Base-by-base conservation (phyloP, 768 basidiomycete species). In the Sporobolomyces roseus region DNA sequence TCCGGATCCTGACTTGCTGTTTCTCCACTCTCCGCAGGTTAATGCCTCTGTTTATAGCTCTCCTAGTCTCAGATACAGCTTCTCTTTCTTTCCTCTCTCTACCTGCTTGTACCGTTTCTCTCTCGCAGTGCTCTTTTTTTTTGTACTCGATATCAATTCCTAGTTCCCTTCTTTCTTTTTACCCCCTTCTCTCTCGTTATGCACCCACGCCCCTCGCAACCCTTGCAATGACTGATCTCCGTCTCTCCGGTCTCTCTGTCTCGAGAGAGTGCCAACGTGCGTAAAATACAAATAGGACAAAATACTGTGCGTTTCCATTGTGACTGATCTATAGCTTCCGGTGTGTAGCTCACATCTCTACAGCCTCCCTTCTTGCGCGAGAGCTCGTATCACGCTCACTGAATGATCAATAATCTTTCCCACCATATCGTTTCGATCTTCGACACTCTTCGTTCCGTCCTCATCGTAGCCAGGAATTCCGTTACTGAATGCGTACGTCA, bases 401-500 rank as follows among this genome's bases (percentile, higher is more conserved):
- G 61, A 9, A 4, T 30, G 25, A 35, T 66, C 61, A 27, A 72
- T 65, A 3, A 52, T 55, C 14, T 51, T 46, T 6, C 66, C 67
- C 30, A 66, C 48, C 43, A 29, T 48, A 25, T 51, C 55, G 32
- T 72, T 72, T 12, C 52, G 27, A 25, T 63, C 71, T 53, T 14
- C 29, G 32, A 12, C 25, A 27, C 33, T 21, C 4, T 8, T 9
- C 2, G 43, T 61, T 1, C 52, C 48, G 5, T 32, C 53, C 2
- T n/a, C 51, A 4, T 48, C 51, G 29, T 23, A 1, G 0, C 61
- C 38, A 27, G 68, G 71, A 33, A 68, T 45, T 30, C 50, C 32
- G 5, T 30, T 25, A 12, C 59, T 32, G 38, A 67, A 72, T 12
- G 59, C 32, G 54, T 61, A 72, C 4, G 71, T 65, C 19, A 72